Base-by-base conservation (phyloP, 495 filamentous ascomycete species). In the Friedmanniomyces simplex region DNA sequence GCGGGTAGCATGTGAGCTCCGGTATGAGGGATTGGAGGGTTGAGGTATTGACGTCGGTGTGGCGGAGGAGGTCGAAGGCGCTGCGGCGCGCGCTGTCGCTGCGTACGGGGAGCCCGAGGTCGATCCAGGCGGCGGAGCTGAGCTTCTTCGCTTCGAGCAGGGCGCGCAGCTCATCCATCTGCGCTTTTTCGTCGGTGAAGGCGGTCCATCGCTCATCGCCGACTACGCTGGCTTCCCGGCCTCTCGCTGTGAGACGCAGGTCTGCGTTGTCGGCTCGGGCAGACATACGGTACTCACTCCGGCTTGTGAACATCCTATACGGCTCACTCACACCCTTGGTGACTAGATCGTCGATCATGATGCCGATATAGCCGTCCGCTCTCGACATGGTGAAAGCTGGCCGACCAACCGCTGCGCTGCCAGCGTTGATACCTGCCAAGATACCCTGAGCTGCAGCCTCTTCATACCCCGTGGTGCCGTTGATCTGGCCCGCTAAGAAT, bases 331-430 rank as follows among this genome's bases (percentile, higher is more conserved):
- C 91, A 46, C 93, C 93, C 71, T 96, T 97, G 30, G 93, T 98
- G 71, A 96, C 83, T 45, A 98, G 82, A 68, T 98, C 93, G 71
- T 98, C 93, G 68, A 98, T 93, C 93, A 98, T 95, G 72, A 98
- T 84, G 52, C 93, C 93, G 68, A 98, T 96, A 68, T 96, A 98
- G 16, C 86, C 88, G 69, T 97, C 93, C 13, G 85, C 83, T 55
- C 93, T 77, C n/a, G 79, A 82, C 18, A 98, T 76, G 1, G 77
- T 78, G 58, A 95, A 71, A 0, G 81, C 77, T 4, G 71, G 66
- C 16, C 84, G 82, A 21, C 75, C 74, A 57, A 82, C 82, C 0
- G 91, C 79, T 13, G 83, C 79, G 20, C 95, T 77, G 1, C 94
- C 94, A 7, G 93, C 93, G 66, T 97, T 97, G 61, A 87, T 89